phyloP scores from a whole-genome alignment of 208 protist species.

The Zelonia costaricensis region DNA sequence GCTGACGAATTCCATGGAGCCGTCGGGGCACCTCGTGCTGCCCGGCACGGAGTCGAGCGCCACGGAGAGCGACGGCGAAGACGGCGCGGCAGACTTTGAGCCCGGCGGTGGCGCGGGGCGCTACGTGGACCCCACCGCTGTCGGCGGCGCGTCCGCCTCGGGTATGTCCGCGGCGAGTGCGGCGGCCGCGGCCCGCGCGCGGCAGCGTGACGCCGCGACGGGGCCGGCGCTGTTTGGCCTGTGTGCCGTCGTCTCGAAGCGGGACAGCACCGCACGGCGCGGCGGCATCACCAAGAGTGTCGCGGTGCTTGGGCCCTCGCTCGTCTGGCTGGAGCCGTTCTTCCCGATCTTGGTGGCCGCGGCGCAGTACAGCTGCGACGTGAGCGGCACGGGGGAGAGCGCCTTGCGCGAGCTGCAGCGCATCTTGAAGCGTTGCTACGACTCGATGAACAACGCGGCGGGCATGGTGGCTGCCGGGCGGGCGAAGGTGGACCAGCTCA shows the following conservation, averaged over 20 bases:
- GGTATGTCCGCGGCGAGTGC: neutral
- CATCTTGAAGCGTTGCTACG: constrained; percentile 60
- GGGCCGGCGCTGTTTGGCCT: constrained; percentile 54
- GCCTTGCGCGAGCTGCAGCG: constrained; percentile 48
- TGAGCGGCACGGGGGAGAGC: constrained; percentile 50
- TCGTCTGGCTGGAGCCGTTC: constrained; percentile 75
- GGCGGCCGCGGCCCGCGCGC: neutral
- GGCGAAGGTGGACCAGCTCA: constrained; percentile 31
- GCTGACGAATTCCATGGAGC: constrained; percentile 6
- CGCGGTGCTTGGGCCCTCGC: constrained; percentile 60
- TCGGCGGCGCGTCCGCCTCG: neutral
- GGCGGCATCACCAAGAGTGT: constrained; percentile 85
- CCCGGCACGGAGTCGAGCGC: constrained; percentile 9
- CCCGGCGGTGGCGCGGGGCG: neutral
- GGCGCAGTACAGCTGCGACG: constrained; percentile 69
- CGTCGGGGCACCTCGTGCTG: constrained; percentile 13
- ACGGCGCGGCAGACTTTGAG: neutral
- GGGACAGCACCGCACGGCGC: constrained; percentile 53
- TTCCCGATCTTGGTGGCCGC: constrained; percentile 68
- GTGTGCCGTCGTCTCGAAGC: constrained; percentile 72
- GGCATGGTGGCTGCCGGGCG: constrained; percentile 21
- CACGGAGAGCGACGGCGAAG: constrained; percentile 11
- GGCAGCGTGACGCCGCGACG: neutral
- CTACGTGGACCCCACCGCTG: neutral
- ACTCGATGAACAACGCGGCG: constrained; percentile 47